Conservation (phyloP, 345 rosid genomes). For the Boechera stricta region DNA sequence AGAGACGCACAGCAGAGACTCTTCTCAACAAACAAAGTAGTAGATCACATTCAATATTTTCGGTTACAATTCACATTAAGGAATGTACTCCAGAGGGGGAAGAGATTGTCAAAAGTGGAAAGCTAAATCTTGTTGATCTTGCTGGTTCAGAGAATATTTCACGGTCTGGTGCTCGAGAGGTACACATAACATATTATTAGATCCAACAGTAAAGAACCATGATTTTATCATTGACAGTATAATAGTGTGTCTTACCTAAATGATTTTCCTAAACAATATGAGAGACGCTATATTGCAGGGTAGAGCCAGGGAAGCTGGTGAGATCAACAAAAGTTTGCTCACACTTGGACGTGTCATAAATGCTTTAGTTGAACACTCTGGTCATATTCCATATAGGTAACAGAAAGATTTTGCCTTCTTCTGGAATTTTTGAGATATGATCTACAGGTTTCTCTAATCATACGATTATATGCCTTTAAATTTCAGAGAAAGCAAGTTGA, state of each 20-base stretch:
- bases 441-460: slow-evolving; percentile 7
- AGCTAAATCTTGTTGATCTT: slow-evolving; percentile 97
- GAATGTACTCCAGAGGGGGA: slow-evolving; percentile 99
- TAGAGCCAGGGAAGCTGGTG: slow-evolving; percentile 99
- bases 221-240: background rate
- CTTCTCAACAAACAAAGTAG: slow-evolving; percentile 99
- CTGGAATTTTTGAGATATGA: background rate
- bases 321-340: slow-evolving; percentile 98
- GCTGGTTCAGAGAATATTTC: slow-evolving; percentile 99
- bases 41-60: slow-evolving; percentile 97
- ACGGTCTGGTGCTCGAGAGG: slow-evolving; percentile 99
- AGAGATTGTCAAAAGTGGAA: slow-evolving; percentile 98
- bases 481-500: slow-evolving; percentile 94
- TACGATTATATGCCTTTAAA: slow-evolving; percentile 23
- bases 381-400: slow-evolving; percentile 96
- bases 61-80: slow-evolving; percentile 95
- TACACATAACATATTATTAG: slow-evolving; percentile 34
- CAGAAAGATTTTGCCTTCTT: slow-evolving; percentile 9
- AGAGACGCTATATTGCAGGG: slow-evolving; percentile 65
- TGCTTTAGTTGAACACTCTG: slow-evolving; percentile 97
- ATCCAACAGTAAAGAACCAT: slow-evolving; percentile 7
- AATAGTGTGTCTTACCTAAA: background rate
- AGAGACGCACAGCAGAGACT: slow-evolving; percentile 98
- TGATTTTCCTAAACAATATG: slow-evolving; percentile 24
- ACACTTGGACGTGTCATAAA: slow-evolving; percentile 97